phyloP scores from a whole-genome alignment of 2,329 filamentous ascomycete genomes.

The Colletotrichum camelliae region DNA sequence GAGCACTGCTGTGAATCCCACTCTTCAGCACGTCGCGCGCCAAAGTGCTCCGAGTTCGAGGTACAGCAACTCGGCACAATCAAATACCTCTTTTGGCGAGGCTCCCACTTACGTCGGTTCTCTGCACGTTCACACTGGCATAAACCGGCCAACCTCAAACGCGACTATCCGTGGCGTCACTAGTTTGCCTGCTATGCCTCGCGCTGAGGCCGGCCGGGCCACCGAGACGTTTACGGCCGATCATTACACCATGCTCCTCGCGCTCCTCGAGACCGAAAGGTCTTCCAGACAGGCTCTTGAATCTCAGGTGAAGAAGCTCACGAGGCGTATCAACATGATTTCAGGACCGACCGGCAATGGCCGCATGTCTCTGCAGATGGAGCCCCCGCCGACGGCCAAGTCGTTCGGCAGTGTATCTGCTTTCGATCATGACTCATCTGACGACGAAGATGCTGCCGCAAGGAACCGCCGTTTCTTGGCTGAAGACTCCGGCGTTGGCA shows the following conservation, averaged over 20 bases:
- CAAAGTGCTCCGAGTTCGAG: constrained; percentile 31
- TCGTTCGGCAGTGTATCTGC: constrained; percentile 42
- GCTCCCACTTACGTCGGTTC: constrained; percentile 50
- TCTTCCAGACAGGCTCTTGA: constrained; percentile 61
- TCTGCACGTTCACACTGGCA: constrained; percentile 37
- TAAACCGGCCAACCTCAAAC: constrained; percentile 47
- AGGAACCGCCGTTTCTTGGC: constrained; percentile 17
- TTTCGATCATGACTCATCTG: constrained; percentile 49
- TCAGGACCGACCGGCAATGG: constrained; percentile 28
- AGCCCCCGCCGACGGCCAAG: constrained; percentile 39
- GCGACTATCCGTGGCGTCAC: constrained; percentile 52
- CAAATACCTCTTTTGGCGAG: constrained; percentile 52
- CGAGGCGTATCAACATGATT: constrained; percentile 53
- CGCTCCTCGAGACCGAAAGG: constrained; percentile 62
- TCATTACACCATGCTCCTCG: constrained; percentile 54
- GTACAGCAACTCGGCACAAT: constrained; percentile 43
- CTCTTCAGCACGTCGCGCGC: constrained; percentile 32
- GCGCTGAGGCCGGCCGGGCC: constrained; percentile 29
- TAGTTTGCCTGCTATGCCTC: constrained; percentile 47
- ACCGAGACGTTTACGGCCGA: constrained; percentile 41
- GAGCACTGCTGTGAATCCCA: constrained; percentile 30
- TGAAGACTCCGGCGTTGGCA: constrained; percentile 42
- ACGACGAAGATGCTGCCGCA: constrained; percentile 30
- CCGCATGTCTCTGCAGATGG: constrained; percentile 25
- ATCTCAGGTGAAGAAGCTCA: constrained; percentile 58